Conservation (phyloP, 805 yeast species). For the Citeromyces nyonsensis region DNA sequence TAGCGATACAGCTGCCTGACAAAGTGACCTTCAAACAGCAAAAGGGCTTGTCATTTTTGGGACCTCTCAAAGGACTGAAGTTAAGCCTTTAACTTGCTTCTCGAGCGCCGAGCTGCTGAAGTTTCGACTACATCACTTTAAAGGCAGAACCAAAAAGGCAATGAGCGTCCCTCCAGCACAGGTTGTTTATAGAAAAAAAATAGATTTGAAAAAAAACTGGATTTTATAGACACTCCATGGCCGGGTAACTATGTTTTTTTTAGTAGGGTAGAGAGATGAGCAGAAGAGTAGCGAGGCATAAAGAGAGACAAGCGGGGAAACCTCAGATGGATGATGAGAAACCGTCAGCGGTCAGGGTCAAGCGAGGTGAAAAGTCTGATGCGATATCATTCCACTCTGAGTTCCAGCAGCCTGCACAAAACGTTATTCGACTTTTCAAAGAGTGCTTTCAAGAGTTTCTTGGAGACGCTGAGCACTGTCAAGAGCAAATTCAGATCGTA, state of each 20-base stretch:
- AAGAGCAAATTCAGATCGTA: constrained; percentile 43
- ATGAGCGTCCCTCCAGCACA: constrained; percentile 24
- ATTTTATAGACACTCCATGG: background rate
- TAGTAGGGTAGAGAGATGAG: constrained; percentile 9
- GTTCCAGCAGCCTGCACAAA: constrained; percentile 16
- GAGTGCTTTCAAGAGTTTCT: constrained; percentile 16
- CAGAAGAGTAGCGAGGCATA: constrained; percentile 16
- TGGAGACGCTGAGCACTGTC: constrained; percentile 16
- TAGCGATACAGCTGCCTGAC: background rate
- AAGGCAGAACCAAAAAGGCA: constrained; percentile 1
- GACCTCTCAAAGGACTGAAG: constrained; percentile 14
- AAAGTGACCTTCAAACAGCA: constrained; percentile 1
- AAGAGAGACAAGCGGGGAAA: constrained; percentile 8
- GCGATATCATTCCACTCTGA: constrained; percentile 19
- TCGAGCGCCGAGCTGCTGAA: constrained; percentile 58
- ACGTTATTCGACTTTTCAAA: constrained; percentile 20
- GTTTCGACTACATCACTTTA: constrained; percentile 3
- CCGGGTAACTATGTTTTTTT: background rate
- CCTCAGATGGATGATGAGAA: constrained; percentile 5
- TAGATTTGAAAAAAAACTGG: constrained; percentile 3
- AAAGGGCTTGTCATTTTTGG: constrained; percentile 3
- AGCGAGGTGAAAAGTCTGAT: background rate
- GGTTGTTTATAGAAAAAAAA: constrained; percentile 20
- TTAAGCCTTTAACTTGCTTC: constrained; percentile 32
- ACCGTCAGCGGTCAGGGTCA: constrained; percentile 1